These are phyloP conservation scores for Haematococcus sp. DNA, from an alignment of 139 green algal genomes.

Conservation along the genomic window DNA sequence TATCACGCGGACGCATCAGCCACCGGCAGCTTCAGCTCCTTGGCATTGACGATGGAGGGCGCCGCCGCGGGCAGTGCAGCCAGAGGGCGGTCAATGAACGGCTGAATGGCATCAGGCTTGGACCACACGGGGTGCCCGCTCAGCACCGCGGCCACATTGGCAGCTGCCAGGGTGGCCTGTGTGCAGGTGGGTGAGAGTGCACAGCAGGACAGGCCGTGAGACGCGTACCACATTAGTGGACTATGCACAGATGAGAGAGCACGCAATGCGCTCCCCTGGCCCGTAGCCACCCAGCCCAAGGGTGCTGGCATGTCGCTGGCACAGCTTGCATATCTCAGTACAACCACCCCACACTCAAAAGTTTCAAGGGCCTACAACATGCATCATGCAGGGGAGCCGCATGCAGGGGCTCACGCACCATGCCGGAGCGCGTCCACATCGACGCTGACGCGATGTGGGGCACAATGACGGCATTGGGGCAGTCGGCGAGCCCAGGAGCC, in stretches of 20 bases:
- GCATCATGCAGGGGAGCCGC: too few relatives aligned
- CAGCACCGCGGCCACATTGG: conserved; percentile 85
- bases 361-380: too few relatives aligned
- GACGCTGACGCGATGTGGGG: conserved; percentile 98
- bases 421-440: conserved; percentile 85
- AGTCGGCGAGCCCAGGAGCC: conserved; percentile 86
- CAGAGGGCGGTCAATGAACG: conserved; percentile 86
- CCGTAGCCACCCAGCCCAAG: too few relatives aligned
- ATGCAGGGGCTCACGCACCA: conserved; percentile 56
- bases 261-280: too few relatives aligned
- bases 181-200: background rate
- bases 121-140: conserved; percentile 71
- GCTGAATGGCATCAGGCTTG: conserved; percentile 68
- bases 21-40: conserved; percentile 71
- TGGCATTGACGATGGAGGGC: conserved; percentile 94
- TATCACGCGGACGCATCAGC: background rate
- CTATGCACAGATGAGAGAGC: too few relatives aligned
- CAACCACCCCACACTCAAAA: too few relatives aligned
- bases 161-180: conserved; percentile 89
- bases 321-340: too few relatives aligned
- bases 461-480: conserved; percentile 94
- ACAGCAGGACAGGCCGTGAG: too few relatives aligned
- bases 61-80: conserved; percentile 69
- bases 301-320: too few relatives aligned
- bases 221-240: too few relatives aligned